These are phyloP conservation scores for Golubevia pallescens DNA, from an alignment of 1,284 basidiomycete species.

Conservation along the genomic window DNA sequence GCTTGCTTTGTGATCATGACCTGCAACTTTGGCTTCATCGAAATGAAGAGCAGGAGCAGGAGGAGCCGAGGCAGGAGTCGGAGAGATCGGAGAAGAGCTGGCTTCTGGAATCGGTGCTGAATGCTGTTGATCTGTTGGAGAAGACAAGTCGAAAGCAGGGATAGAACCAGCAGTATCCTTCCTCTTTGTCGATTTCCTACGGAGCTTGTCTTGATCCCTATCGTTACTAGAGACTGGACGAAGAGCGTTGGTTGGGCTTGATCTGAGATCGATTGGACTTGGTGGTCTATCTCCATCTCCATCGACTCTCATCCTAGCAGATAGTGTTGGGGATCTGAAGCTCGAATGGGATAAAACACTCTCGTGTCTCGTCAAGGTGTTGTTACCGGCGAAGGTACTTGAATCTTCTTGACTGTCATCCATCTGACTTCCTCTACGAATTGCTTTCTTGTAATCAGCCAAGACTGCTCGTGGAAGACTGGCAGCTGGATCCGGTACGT, in stretches of 20 bases:
- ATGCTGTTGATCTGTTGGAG: background rate
- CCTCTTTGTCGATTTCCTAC: background rate
- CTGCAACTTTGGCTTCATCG: background rate
- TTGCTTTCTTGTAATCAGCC: conserved; percentile 46
- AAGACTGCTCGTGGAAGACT: conserved; percentile 36
- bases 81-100: background rate
- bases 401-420: background rate
- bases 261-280: background rate
- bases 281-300: background rate
- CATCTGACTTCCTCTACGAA: conserved; percentile 12
- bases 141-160: background rate
- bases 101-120: background rate
- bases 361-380: background rate
- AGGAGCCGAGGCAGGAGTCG: background rate
- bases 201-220: background rate
- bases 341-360: background rate
- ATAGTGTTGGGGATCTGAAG: conserved; percentile 8
- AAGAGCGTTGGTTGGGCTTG: background rate
- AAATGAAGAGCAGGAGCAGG: background rate
- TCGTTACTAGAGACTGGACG: background rate
- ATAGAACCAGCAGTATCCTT: background rate
- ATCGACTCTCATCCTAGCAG: conserved; percentile 6
- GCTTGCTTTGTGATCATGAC: background rate
- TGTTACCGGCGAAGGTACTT: background rate
- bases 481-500: conserved; percentile 33